Evolutionary conservation across 1,284 basidiomycete species (phyloP), one percentile per base, ranked within the genome.

Genomic region (Marasmius sp.): DNA sequence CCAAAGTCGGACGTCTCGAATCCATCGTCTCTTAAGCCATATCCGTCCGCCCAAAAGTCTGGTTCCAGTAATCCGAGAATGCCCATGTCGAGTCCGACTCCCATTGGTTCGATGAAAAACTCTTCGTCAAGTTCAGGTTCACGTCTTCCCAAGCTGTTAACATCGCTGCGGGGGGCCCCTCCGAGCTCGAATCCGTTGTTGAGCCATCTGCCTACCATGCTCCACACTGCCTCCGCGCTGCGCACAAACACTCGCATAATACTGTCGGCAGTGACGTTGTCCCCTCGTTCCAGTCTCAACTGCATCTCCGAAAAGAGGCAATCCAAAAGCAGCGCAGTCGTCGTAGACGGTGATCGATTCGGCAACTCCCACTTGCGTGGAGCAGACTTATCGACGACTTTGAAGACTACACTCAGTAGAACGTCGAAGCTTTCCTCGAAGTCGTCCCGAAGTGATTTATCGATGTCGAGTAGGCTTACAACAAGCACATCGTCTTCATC

Each of bases 41-140:
- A 94, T 0, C 89, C 91, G 39, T 89, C 85, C 41, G 82, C 78
- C 93, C 93, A 95, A 69, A 94, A 94, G 64, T 94, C 91, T 6
- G 84, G 89, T 73, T 85, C 88, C 68, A 86, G 74, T 64, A 85
- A 67, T 3, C 79, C 79, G 52, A 80, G 22, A 12, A 62, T 68
- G 1, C 76, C 78, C 68, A 77, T 73, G 68, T 61, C 65, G 14
- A 77, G 74, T 33, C 80, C 80, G 58, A 79, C 72, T n/a, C 76
- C 86, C 70, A 82, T 92, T 69, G 81, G 85, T 67, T 91, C 86
- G 58, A 95, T 85, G 73, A 93, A 94, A 75, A 94, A 94, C 70
- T 95, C 93, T 7, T 88, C 86, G 16, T 92, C 84, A 1, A 87
- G 73, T 22, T 79, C 73, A n/a, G 12, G 33, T n/a, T 54, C 34